Percentiles rank a stretch among this genome's conserved stretches.
Conservation (phyloP, 345 rosid species). For the Linum tenue region DNA sequence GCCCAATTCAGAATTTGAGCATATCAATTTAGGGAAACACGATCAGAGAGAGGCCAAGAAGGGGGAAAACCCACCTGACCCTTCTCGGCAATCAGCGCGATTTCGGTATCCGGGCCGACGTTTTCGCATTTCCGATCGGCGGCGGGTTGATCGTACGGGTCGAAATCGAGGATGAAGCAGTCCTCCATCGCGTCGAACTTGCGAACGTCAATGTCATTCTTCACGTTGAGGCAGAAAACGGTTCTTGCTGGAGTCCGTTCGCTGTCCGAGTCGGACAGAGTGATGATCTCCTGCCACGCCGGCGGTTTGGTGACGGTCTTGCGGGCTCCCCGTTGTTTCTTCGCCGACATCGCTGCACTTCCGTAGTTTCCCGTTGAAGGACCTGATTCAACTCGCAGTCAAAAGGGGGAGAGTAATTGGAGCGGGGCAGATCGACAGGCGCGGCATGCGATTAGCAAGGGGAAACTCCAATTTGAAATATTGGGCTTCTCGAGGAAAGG, state of each 20-base stretch:
- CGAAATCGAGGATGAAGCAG: slow-evolving; percentile 57
- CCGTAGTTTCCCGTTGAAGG: slow-evolving; percentile 12
- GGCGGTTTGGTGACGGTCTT: not conserved
- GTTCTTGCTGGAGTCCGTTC: slow-evolving; percentile 20
- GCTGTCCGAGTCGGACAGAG: not conserved
- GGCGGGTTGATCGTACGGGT: slow-evolving; percentile 33
- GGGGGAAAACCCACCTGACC: slow-evolving; percentile 25
- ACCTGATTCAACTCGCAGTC: not conserved
- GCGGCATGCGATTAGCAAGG: slow-evolving; percentile 19
- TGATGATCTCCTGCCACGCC: not conserved
- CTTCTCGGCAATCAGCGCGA: slow-evolving; percentile 29
- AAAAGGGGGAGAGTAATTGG: no score
- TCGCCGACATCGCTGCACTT: not conserved
- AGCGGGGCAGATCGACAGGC: slow-evolving; percentile 28
- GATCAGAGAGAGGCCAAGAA: not conserved
- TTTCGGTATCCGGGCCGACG: slow-evolving; percentile 9
- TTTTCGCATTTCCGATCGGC: slow-evolving; percentile 14
- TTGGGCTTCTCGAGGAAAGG: no score
- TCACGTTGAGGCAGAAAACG: slow-evolving; percentile 26
- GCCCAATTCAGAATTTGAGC: not conserved
- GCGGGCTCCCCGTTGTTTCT: not conserved
- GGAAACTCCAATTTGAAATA: no score
- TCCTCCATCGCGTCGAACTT: slow-evolving; percentile 39
- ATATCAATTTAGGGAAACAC: not conserved
- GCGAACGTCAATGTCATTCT: slow-evolving; percentile 20